Evolutionary conservation across 192 early-diverging fungal species (phyloP).

Genomic region (Linnemannia elongata): DNA sequence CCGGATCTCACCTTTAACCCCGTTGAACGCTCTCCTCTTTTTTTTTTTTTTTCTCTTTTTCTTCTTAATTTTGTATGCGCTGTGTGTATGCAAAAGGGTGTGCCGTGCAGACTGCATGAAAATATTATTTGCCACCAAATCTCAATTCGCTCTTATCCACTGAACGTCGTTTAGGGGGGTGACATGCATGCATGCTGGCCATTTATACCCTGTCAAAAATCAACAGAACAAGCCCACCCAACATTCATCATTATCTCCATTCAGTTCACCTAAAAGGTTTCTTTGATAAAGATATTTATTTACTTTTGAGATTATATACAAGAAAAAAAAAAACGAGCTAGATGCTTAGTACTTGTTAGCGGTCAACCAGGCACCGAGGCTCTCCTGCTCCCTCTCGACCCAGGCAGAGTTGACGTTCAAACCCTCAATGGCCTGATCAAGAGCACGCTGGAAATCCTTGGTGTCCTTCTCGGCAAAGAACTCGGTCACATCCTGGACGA

Average conservation of each 20-base stretch:
- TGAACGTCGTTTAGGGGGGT: neutral
- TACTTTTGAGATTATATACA: neutral
- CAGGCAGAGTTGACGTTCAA: conserved; percentile 72
- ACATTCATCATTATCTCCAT: too few species aligned
- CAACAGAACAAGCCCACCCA: too few species aligned
- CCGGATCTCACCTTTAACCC: neutral
- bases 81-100: neutral
- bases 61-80: too few species aligned
- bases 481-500: conserved; percentile 73
- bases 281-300: neutral
- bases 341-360: conserved; percentile 39
- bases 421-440: conserved; percentile 82
- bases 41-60: neutral
- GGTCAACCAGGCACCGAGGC: conserved; percentile 64
- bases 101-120: too few species aligned
- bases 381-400: conserved; percentile 66
- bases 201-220: neutral
- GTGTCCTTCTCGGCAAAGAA: conserved; percentile 77
- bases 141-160: neutral
- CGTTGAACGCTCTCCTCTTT: neutral
- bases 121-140: too few species aligned
- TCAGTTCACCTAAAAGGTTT: too few species aligned
- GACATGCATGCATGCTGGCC: neutral
- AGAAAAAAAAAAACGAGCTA: neutral
- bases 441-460: conserved; percentile 72